phyloP scores from a whole-genome alignment of 225 moss, liverwort and hornwort genomes.

The Polytrichum commune region DNA sequence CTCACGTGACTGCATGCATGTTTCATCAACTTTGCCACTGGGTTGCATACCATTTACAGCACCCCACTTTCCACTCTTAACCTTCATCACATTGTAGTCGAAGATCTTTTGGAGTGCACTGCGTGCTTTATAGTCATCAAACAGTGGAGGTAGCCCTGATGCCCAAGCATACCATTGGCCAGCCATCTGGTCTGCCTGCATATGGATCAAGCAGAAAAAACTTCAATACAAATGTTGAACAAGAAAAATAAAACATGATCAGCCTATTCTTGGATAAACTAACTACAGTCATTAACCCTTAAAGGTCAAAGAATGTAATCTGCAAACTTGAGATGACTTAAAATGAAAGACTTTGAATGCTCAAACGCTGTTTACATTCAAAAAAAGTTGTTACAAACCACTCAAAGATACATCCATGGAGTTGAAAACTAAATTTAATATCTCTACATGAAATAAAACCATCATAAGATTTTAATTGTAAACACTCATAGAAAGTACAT shows the following conservation, averaged over 20 bases:
- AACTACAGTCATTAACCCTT: no score
- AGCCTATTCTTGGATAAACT: not conserved
- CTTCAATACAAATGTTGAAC: no score
- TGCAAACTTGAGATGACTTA: no score
- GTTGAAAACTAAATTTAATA: no score
- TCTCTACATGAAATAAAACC: no score
- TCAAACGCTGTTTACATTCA: no score
- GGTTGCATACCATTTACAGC: conserved; percentile 98
- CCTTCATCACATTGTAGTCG: conserved; percentile 96
- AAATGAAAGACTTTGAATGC: no score
- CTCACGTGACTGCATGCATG: conserved; percentile 97
- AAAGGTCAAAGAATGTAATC: no score
- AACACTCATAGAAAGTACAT: no score
- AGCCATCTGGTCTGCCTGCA: conserved; percentile 91
- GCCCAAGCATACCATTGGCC: conserved; percentile 99
- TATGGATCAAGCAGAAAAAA: not conserved
- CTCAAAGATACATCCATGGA: no score
- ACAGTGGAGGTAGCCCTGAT: conserved; percentile 90
- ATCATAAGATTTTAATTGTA: no score
- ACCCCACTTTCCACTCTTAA: conserved; percentile 78
- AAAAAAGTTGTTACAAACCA: no score
- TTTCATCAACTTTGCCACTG: conserved; percentile 85
- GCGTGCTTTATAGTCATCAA: conserved; percentile 87
- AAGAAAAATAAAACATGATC: not conserved
- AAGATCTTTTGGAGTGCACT: conserved; percentile 87